These are phyloP conservation scores for Chromera velia DNA, from an alignment of 73 alveolate genomes.

Conservation along the genomic window DNA sequence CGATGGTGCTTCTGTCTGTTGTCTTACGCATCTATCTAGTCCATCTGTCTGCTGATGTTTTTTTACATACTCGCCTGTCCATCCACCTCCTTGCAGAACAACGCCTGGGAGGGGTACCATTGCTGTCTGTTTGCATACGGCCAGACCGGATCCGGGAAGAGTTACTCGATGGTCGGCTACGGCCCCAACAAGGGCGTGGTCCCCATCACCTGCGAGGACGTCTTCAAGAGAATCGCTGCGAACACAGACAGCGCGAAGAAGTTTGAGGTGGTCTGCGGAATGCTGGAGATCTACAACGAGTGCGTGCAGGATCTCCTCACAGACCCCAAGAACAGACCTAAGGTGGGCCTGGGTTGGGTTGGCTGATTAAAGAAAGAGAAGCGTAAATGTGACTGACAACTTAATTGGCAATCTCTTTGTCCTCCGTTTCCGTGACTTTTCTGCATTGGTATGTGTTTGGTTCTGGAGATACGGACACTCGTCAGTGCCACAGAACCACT, in stretches of 20 bases:
- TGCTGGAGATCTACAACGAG: constrained; percentile 95
- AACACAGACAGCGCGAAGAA: constrained; percentile 54
- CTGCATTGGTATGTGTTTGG: too few species aligned
- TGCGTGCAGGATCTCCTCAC: constrained; percentile 72
- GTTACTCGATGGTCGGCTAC: constrained; percentile 95
- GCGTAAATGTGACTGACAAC: too few species aligned
- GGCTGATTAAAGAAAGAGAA: too few species aligned
- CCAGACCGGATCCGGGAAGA: constrained; percentile 77
- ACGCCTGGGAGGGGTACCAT: constrained; percentile 91
- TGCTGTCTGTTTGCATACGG: constrained; percentile 99
- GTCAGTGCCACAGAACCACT: too few species aligned
- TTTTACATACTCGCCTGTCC: background rate
- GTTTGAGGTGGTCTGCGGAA: constrained; percentile 51
- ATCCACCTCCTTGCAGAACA: background rate
- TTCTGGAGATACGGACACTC: too few species aligned
- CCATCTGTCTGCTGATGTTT: background rate
- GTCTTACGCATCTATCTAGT: too few species aligned
- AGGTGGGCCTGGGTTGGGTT: too few species aligned
- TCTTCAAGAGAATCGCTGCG: constrained; percentile 69
- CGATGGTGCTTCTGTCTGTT: too few species aligned
- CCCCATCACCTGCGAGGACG: constrained; percentile 95
- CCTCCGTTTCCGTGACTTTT: too few species aligned
- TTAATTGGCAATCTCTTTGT: too few species aligned
- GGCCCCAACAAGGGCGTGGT: constrained; percentile 95
- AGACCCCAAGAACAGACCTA: constrained; percentile 51